phyloP scores from a whole-genome alignment of 768 basidiomycete genomes.

The Mrakia gelida region DNA sequence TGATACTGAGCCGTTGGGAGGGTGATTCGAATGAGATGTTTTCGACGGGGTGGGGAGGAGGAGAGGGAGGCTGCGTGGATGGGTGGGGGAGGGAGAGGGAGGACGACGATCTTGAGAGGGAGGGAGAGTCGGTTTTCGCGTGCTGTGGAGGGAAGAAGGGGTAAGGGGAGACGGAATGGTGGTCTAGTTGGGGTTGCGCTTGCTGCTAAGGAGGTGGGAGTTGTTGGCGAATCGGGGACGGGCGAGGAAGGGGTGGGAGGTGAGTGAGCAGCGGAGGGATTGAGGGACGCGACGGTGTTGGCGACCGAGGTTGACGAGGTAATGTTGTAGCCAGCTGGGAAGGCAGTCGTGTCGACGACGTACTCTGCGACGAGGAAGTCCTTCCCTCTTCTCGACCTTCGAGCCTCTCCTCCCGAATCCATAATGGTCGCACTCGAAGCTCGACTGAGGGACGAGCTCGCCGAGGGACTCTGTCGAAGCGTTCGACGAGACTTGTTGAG shows the following conservation, averaged over 20 bases:
- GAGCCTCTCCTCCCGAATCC: slow-evolving; percentile 24
- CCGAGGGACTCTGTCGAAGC: neutral
- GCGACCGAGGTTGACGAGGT: slow-evolving; percentile 8
- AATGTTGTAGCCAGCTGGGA: slow-evolving; percentile 68
- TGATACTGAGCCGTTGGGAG: slow-evolving; percentile 79
- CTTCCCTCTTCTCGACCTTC: slow-evolving; percentile 46
- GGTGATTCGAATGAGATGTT: slow-evolving; percentile 71
- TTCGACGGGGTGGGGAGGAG: slow-evolving; percentile 51
- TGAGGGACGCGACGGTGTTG: neutral
- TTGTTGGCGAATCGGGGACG: neutral
- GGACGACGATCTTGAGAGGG: slow-evolving; percentile 48
- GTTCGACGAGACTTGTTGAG: neutral
- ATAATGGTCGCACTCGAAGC: slow-evolving; percentile 18
- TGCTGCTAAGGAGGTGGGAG: neutral
- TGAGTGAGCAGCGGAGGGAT: slow-evolving; percentile 13
- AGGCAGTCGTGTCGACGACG: slow-evolving; percentile 74
- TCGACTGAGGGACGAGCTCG: slow-evolving; percentile 22
- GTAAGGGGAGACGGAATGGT: neutral
- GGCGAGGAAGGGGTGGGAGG: neutral
- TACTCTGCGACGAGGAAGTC: slow-evolving; percentile 75
- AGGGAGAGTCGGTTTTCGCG: slow-evolving; percentile 42
- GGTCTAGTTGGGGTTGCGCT: neutral
- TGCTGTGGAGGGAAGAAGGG: slow-evolving; percentile 26
- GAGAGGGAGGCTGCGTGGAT: slow-evolving; percentile 57
- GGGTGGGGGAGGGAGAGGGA: slow-evolving; percentile 76